phyloP scores from a whole-genome alignment of 2,329 filamentous ascomycete species.

The Aspergillus sp. region DNA sequence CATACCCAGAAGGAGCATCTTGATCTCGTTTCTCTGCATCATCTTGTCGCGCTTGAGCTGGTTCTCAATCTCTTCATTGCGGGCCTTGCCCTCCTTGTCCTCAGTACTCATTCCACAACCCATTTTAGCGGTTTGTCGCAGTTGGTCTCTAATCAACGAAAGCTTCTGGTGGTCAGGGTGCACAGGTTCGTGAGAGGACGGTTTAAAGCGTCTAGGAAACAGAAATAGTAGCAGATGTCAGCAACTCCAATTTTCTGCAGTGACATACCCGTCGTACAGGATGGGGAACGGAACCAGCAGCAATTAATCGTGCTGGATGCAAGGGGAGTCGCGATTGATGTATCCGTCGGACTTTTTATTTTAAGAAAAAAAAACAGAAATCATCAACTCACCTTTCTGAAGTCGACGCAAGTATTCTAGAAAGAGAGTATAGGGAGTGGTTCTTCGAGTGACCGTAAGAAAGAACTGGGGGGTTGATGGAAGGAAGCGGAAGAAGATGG shows the following conservation, averaged over 20 bases:
- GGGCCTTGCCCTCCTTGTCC: constrained; percentile 99
- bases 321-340: background rate
- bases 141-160: constrained; percentile 6
- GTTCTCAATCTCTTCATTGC: constrained; percentile 99
- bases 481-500: constrained; percentile 2
- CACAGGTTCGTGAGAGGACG: background rate
- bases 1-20: constrained; percentile 97
- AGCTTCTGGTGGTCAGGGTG: constrained; percentile 2
- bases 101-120: constrained; percentile 99
- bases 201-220: constrained; percentile 1
- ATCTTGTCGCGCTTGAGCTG: constrained; percentile 97
- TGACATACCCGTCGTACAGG: background rate
- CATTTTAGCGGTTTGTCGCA: constrained; percentile 58
- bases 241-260: background rate
- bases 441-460: background rate
- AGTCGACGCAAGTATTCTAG: too few relatives aligned
- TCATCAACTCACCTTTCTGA: background rate
- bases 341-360: background rate
- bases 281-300: background rate
- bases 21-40: constrained; percentile 99
- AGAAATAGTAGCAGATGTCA: background rate
- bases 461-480: background rate
- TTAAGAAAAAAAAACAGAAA: background rate
- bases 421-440: background rate
- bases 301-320: background rate